Base-by-base conservation (phyloP, 2,329 filamentous ascomycete genomes). In the Colletotrichum spaethianum region DNA sequence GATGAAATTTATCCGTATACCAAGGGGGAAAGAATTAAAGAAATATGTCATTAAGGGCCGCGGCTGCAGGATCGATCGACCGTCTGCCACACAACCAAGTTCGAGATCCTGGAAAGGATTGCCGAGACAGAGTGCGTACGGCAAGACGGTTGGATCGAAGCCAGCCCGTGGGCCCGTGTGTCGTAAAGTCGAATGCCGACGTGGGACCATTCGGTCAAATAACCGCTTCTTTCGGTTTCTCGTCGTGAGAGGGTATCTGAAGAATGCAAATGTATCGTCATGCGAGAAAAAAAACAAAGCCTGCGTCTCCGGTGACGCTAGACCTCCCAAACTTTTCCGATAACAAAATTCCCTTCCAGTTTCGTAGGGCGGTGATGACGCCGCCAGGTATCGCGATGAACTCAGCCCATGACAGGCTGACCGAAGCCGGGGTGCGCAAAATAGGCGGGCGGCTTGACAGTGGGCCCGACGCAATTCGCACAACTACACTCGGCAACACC, bases 371-470 rank as follows among this genome's bases (percentile, higher is more conserved):
- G 63, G 40, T n/a, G 16, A 31, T 55, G 20, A n/a, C 16, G 40
- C 38, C 31, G 42, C 55, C 28, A 28, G 31, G 36, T 16, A 28
- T 60, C 38, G 33, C 52, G 8, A 28, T n/a, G 26, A n/a, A 33
- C 63, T 83, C 78, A 89, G 64, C 88, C 88, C 79, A 90, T 85
- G 20, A 90, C 88, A 18, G 88, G 81, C 77, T 90, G 89, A 36
- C 86, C 84, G 67, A 88, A 90, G 52, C 79, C 80, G 64, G 87
- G 85, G 28, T 83, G 77, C 60, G 82, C 79, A 72, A 90, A 87
- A 78, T 89, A 90, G 0, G 83, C 78, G 4, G 80, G 77, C 16
- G 85, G 81, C 79, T 88, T 88, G 75, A 84, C 80, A 28, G 53
- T 33, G 11, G 84, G 79, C 23, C 84, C 80, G 38, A 82, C 77